A percentile compares a stretch with the other conserved stretches of the same genome.
phyloP scores from a whole-genome alignment of 208 protist species.

The Crithidia fasciculata region DNA sequence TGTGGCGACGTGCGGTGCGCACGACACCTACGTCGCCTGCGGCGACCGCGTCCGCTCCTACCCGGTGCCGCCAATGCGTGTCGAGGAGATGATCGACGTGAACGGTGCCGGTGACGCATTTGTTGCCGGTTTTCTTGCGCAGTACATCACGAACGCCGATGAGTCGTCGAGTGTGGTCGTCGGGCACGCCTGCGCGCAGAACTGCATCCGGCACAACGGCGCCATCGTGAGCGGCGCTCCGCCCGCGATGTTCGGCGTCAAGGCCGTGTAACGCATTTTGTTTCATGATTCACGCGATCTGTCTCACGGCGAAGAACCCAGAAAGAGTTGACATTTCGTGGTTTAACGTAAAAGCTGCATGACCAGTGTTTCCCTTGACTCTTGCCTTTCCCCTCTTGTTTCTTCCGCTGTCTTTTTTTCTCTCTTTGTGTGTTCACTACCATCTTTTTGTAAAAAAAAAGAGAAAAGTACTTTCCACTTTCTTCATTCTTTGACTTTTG shows the following conservation, averaged over 20 bases:
- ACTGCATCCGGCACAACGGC: constrained; percentile 92
- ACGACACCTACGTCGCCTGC: constrained; percentile 85
- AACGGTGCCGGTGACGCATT: constrained; percentile 98
- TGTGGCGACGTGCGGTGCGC: constrained; percentile 92
- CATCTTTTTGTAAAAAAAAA: constrained; percentile 2
- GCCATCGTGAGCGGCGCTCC: constrained; percentile 72
- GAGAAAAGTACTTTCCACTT: not conserved
- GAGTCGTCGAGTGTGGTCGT: constrained; percentile 59
- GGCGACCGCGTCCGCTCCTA: constrained; percentile 45
- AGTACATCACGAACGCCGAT: constrained; percentile 53
- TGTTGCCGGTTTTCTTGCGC: constrained; percentile 95
- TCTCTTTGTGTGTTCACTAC: constrained; percentile 1
- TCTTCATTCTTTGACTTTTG: not conserved
- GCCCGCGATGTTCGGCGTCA: constrained; percentile 35
- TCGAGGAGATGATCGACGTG: constrained; percentile 94
- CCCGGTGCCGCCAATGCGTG: constrained; percentile 53
- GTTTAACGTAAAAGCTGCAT: too few species aligned
- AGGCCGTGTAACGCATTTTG: constrained; percentile 2
- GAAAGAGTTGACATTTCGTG: too few species aligned
- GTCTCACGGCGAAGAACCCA: not conserved
- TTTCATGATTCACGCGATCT: too few species aligned
- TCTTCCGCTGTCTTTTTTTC: constrained; percentile 3
- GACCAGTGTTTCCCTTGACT: not conserved
- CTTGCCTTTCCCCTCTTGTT: constrained; percentile 11
- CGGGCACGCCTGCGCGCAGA: constrained; percentile 76